Evolutionary conservation across 2,329 filamentous ascomycete genomes (phyloP).

Genomic region (Neonectria ditissima): DNA sequence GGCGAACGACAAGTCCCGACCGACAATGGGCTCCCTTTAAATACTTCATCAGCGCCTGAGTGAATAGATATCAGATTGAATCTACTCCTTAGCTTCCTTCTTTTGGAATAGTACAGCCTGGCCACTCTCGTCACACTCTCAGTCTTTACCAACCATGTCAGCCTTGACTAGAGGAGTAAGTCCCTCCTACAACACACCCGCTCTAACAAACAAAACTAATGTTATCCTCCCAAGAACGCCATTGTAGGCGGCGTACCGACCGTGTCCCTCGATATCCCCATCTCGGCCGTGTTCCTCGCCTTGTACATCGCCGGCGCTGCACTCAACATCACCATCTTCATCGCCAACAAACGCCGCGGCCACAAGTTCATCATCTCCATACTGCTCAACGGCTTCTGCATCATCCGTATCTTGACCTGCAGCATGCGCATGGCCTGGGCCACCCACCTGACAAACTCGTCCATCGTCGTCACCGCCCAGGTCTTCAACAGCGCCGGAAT

Average conservation of each 20-base stretch:
- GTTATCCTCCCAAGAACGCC: background rate
- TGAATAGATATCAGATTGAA: background rate
- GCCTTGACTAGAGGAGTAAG: slow-evolving; percentile 1
- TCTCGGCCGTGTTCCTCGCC: background rate
- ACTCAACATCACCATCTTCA: slow-evolving; percentile 1
- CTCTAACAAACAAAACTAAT: background rate
- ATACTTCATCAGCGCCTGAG: background rate
- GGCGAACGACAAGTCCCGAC: background rate
- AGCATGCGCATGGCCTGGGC: slow-evolving; percentile 3
- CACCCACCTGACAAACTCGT: background rate
- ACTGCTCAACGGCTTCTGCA: background rate
- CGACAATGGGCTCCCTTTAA: background rate
- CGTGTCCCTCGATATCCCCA: background rate
- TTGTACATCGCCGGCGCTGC: background rate
- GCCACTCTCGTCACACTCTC: background rate
- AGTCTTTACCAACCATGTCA: background rate
- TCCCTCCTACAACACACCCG: background rate
- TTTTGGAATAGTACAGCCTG: background rate
- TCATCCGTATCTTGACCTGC: background rate
- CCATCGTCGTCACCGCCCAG: background rate
- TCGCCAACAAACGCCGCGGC: background rate
- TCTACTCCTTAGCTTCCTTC: background rate
- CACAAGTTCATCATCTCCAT: slow-evolving; percentile 4
- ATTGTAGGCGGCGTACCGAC: background rate
- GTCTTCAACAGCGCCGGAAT: slow-evolving; percentile 7